phyloP scores from a whole-genome alignment of 441 rosid genomes.

The Euphorbia schlechtendalii region DNA sequence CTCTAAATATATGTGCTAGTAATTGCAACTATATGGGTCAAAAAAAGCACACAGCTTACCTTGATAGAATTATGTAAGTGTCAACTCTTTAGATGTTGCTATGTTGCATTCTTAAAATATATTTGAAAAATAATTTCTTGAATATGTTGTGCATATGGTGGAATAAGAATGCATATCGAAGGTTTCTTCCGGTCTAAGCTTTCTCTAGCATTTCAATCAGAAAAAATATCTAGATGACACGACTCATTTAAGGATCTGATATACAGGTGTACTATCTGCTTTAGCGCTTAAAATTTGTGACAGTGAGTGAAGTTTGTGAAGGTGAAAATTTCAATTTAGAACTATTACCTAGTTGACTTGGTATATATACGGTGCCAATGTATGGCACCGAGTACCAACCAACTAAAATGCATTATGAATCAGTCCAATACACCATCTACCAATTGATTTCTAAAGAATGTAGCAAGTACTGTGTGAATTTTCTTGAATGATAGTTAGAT shows the following conservation, averaged over 20 bases:
- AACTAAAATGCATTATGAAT: too few species aligned
- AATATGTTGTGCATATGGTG: not conserved
- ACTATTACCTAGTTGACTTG: not conserved
- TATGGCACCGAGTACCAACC: too few species aligned
- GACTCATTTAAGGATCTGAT: not conserved
- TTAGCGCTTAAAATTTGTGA: not conserved
- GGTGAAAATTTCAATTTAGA: not conserved
- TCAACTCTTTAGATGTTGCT: too few species aligned
- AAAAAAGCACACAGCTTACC: constrained; percentile 1
- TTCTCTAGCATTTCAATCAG: not conserved
- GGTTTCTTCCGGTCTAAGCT: not conserved
- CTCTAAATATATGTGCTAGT: not conserved
- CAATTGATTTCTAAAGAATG: too few species aligned
- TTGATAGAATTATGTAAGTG: not conserved
- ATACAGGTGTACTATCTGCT: not conserved
- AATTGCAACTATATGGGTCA: not conserved
- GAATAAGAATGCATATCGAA: not conserved
- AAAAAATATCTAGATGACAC: not conserved
- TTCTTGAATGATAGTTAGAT: not conserved
- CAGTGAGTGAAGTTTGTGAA: not conserved
- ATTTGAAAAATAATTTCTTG: not conserved
- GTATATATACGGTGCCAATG: not conserved
- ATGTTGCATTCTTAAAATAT: too few species aligned
- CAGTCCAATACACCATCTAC: too few species aligned
- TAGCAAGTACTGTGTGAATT: not conserved